Evolutionary conservation across 257 asterid genomes (phyloP), one percentile per base, ranked within the genome.

Genomic region (Haberlea rhodopensis): DNA sequence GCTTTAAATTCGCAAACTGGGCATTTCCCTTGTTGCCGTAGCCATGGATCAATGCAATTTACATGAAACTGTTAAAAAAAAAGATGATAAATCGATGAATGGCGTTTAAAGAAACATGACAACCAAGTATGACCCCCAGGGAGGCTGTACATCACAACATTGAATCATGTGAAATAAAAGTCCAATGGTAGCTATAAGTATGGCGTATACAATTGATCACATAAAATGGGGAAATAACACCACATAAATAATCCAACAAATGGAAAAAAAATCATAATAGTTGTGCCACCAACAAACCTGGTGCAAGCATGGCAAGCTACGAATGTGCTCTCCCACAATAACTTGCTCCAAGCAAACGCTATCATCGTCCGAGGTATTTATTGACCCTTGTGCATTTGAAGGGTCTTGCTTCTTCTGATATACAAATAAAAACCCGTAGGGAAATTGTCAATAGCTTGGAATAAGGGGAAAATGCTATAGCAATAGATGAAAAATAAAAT

Each of bases 281-380:
- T 27, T 25, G 34, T 6, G n/a, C 27, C 34, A 18, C 57, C 43
- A 29, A 22, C 18, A 46, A 67, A 94, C 99, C 97, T 94, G 96
- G 81, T 94, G 99, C 83, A 94, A 78, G 83, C 99, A 94, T 20
- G 99, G 99, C 85, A 94, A 79, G 82, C 95, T 94, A 56, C 99
- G 97, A 60, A 94, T 78, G 62, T 81, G 80, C 75, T 94, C 99
- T 57, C 97, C 99, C 10, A 49, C 80, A 68, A 66, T 75, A 57
- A 94, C 99, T 90, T 90, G 97, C 83, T 94, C 99, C 89, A 94
- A 83, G 84, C 99, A 94, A 67, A 94, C 95, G 65, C 97, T 94
- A 72, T 90, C 99, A 68, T 94, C 92, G 37, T 86, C 94, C 0
- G 84, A 73, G 65, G 80, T 72, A 71, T 87, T 84, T 19, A 57